Conservation (phyloP, 1,284 basidiomycete species). For the Anthracocystis walkeri region DNA sequence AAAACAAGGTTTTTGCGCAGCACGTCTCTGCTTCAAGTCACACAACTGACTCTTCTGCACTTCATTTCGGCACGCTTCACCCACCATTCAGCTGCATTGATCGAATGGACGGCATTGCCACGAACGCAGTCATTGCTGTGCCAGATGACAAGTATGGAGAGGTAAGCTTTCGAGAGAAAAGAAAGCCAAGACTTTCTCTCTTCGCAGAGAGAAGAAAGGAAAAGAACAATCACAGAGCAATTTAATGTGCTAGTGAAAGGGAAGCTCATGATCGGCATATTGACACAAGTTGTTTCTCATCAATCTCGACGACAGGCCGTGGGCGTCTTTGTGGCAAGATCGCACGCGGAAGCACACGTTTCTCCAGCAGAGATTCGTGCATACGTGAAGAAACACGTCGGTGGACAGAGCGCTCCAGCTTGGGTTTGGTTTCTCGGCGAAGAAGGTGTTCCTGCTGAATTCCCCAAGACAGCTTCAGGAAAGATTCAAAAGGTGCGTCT, state of each 20-base stretch:
- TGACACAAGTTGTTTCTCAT: not conserved
- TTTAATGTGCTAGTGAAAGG: too few species aligned
- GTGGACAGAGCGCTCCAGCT: constrained; percentile 73
- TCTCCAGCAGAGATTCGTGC: constrained; percentile 72
- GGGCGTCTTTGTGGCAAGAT: constrained; percentile 54
- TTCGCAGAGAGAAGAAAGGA: not conserved
- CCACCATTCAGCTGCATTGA: constrained; percentile 73
- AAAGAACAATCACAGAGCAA: too few species aligned
- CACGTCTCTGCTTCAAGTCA: constrained; percentile 1
- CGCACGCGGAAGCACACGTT: constrained; percentile 31
- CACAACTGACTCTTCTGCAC: constrained; percentile 12
- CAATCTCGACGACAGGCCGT: constrained; percentile 48
- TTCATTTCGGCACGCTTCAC: constrained; percentile 12
- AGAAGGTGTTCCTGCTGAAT: constrained; percentile 74
- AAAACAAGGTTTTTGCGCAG: not conserved
- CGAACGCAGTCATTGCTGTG: constrained; percentile 81
- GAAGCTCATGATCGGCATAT: constrained; percentile 3
- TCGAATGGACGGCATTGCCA: constrained; percentile 76
- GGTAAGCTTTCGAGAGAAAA: constrained; percentile 25
- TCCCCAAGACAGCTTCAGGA: constrained; percentile 88
- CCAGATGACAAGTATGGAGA: constrained; percentile 73
- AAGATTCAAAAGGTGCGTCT: constrained; percentile 82
- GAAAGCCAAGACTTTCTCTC: not conserved
- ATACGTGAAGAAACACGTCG: constrained; percentile 54
- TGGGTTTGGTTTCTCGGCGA: constrained; percentile 86